These are phyloP conservation scores for Artemisia annua DNA, from an alignment of 129 eudicot species.

Conservation along the genomic window DNA sequence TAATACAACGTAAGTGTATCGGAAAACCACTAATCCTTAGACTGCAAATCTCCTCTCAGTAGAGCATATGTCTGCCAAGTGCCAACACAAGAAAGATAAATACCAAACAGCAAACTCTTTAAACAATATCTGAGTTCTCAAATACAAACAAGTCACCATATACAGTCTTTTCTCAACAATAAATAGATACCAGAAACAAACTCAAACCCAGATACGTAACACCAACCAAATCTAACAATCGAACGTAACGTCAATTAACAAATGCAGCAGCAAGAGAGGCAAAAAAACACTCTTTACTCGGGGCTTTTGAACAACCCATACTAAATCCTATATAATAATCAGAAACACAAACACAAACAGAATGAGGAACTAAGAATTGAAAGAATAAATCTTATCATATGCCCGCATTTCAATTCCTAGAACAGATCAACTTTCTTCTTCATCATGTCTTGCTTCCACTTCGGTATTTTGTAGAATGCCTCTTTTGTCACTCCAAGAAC, in stretches of 20 bases:
- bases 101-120: slow-evolving; percentile 29
- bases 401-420: slow-evolving; percentile 31
- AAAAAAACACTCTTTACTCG: slow-evolving; percentile 62
- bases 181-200: slow-evolving; percentile 34
- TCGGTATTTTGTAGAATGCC: slow-evolving; percentile 73
- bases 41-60: too few relatives aligned
- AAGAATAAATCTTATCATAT: slow-evolving; percentile 19
- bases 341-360: slow-evolving; percentile 18
- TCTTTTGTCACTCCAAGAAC: slow-evolving; percentile 68
- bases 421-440: slow-evolving; percentile 87
- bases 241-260: slow-evolving; percentile 1
- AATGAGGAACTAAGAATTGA: slow-evolving; percentile 26
- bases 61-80: not conserved
- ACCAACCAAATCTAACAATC: slow-evolving; percentile 25
- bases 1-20: too few relatives aligned
- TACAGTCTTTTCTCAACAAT: slow-evolving; percentile 36
- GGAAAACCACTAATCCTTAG: too few relatives aligned
- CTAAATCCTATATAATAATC: slow-evolving; percentile 34
- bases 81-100: not conserved
- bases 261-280: slow-evolving; percentile 32
- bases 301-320: slow-evolving; percentile 31
- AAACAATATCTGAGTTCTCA: slow-evolving; percentile 26
- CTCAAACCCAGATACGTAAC: slow-evolving; percentile 30
- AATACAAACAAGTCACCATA: slow-evolving; percentile 33
- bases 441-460: slow-evolving; percentile 93